Conservation (phyloP, 2,329 filamentous ascomycete species). For the Fusarium vanettenii region DNA sequence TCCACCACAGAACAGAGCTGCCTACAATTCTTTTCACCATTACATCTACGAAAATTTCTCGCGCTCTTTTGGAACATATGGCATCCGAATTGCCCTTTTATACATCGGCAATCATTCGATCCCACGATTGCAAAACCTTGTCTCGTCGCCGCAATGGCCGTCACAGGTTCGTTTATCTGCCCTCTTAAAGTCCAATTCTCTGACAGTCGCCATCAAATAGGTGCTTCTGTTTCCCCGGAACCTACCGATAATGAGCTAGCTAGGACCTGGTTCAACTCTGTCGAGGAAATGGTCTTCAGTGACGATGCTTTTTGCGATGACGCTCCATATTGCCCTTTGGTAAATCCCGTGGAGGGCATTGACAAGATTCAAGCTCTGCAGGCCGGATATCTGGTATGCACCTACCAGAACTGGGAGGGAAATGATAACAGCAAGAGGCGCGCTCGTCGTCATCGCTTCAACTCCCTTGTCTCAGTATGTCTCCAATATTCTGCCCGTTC, state of each 20-base stretch:
- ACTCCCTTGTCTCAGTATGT: background rate
- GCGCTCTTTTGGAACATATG: background rate
- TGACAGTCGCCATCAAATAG: background rate
- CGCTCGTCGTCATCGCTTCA: background rate
- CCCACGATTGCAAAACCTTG: background rate
- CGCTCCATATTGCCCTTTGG: background rate
- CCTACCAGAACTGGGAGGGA: background rate
- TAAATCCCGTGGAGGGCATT: background rate
- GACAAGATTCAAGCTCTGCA: background rate
- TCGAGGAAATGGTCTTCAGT: background rate
- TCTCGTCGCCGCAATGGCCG: background rate
- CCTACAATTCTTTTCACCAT: background rate
- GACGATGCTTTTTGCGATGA: background rate
- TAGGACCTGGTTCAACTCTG: background rate
- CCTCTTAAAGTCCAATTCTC: too few species aligned
- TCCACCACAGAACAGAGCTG: background rate
- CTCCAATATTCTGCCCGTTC: background rate
- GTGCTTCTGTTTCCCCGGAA: background rate
- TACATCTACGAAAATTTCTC: background rate
- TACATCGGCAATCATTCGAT: background rate
- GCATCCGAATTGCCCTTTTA: background rate
- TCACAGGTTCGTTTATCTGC: background rate
- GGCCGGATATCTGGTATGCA: background rate
- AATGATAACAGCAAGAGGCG: background rate
- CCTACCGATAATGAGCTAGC: background rate